Evolutionary conservation across 768 basidiomycete genomes (phyloP).

Genomic region (Mycena olivaceomarginata): DNA sequence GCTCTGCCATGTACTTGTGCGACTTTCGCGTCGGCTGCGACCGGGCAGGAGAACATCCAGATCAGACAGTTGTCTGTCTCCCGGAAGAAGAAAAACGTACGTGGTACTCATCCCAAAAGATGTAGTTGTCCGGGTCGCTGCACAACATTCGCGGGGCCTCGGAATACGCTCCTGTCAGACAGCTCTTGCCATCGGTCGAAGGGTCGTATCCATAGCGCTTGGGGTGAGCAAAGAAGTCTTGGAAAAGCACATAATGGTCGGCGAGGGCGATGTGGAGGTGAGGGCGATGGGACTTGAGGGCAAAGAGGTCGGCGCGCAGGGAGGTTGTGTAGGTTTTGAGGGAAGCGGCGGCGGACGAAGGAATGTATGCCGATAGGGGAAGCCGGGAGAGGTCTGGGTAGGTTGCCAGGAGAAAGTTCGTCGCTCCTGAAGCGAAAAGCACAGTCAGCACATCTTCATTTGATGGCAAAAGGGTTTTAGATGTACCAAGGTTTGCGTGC

Average conservation of each 20-base stretch:
- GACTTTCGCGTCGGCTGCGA: conserved; percentile 10
- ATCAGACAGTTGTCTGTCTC: conserved; percentile 4
- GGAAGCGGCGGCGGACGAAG: conserved; percentile 4
- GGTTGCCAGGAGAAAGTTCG: conserved; percentile 12
- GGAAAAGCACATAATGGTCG: conserved; percentile 8
- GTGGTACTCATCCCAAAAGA: conserved; percentile 15
- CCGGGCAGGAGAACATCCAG: not conserved
- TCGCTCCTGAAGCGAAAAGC: conserved; percentile 10
- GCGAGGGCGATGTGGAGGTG: conserved; percentile 9
- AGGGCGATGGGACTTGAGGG: conserved; percentile 6
- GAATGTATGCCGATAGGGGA: conserved; percentile 15
- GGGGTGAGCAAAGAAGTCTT: conserved; percentile 12
- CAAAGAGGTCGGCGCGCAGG: conserved; percentile 8
- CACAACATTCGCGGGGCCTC: conserved; percentile 9
- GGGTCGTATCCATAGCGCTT: conserved; percentile 10
- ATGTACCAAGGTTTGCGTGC: conserved; percentile 10
- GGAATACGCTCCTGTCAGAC: conserved; percentile 8
- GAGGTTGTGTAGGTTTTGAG: conserved; percentile 7
- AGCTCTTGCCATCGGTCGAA: conserved; percentile 13
- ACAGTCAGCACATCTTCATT: conserved; percentile 7
- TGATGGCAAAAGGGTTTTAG: conserved; percentile 11
- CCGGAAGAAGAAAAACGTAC: conserved; percentile 7
- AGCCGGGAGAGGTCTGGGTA: conserved; percentile 11
- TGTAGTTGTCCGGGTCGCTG: conserved; percentile 13
- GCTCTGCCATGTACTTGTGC: conserved; percentile 6